A percentile compares a stretch with the other conserved stretches of the same genome.
phyloP scores from a whole-genome alignment of 305 asterid species.

The Fraxinus angustifolia region DNA sequence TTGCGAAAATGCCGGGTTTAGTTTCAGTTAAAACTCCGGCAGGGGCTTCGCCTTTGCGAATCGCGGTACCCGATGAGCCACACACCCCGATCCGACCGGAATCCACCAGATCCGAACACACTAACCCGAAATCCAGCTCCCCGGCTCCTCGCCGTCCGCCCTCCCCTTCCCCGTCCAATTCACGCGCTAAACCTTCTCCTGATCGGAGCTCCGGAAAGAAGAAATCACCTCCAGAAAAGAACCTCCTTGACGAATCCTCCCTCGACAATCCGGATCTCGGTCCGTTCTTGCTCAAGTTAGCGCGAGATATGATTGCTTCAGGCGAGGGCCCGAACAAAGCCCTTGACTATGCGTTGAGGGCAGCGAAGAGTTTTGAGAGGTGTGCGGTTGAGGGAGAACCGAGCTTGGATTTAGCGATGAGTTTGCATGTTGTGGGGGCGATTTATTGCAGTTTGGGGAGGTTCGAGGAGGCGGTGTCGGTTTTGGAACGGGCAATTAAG shows the following conservation, averaged over 20 bases:
- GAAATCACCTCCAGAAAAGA: slow-evolving; percentile 76
- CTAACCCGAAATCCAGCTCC: slow-evolving; percentile 40
- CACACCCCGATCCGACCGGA: slow-evolving; percentile 63
- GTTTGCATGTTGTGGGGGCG: slow-evolving; percentile 94
- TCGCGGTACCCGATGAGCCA: slow-evolving; percentile 34
- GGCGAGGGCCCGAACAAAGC: slow-evolving; percentile 92
- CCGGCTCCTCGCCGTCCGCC: slow-evolving; percentile 87
- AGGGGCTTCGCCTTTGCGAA: background rate
- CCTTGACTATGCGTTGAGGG: slow-evolving; percentile 75
- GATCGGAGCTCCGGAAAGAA: slow-evolving; percentile 66
- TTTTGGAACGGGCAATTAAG: slow-evolving; percentile 79
- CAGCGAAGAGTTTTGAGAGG: slow-evolving; percentile 77
- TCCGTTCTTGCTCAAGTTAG: slow-evolving; percentile 79
- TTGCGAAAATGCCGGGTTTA: slow-evolving; percentile 68
- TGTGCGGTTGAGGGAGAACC: slow-evolving; percentile 77
- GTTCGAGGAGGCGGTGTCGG: slow-evolving; percentile 91
- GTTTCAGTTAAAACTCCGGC: slow-evolving; percentile 79
- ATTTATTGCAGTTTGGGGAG: slow-evolving; percentile 87
- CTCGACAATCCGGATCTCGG: slow-evolving; percentile 99
- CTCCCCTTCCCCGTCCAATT: slow-evolving; percentile 87
- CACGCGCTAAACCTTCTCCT: slow-evolving; percentile 90
- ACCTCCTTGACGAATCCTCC: slow-evolving; percentile 59
- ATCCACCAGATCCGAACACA: slow-evolving; percentile 56
- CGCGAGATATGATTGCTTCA: slow-evolving; percentile 91
- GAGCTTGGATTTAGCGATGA: slow-evolving; percentile 92